Evolutionary conservation across 768 basidiomycete genomes (phyloP), one percentile per base, ranked within the genome.

Genomic region (Podaxis sp.): DNA sequence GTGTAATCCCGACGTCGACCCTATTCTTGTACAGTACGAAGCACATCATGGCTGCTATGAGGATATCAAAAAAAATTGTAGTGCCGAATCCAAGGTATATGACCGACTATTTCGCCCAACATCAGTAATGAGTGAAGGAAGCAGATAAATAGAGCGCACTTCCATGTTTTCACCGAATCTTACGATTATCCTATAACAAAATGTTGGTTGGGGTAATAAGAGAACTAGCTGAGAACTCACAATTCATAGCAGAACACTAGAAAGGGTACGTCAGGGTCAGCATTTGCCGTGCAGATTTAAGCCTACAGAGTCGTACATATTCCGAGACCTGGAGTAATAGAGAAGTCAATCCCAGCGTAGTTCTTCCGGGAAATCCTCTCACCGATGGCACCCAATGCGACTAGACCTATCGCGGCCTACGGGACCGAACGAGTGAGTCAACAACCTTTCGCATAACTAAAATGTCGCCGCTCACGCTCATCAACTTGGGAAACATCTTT

Each of bases 21-120:
- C 67, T 66, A 50, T 69, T 68, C 64, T 70, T 72, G 48, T 72
- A 65, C 18, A 74, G 54, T 18, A 74, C 64, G 28, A 73, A 21
- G 47, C 73, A 74, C 71, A 73, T 72, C 36, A 69, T 68, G 3
- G 64, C 65, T 3, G 73, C 71, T 38, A 73, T 74, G 1, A 67
- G 62, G 47, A 68, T 67, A 47, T 74, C 73, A 2, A 74, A 64
- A 13, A 72, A 47, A 10, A 70, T 69, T 0, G 69, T 71, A 3
- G 71, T 64, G 0, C 73, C 73, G 18, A 44, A 44, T 44, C 42
- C 42, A 18, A 18, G n/a, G 6, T 44, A 44, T 5, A 44, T 44
- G 4, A 18, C n/a, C 42, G n/a, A 44, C 42, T 44, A 44, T 3
- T 18, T n/a, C n/a, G 42, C 42, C 16, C 16, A 18, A 9, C 18